A percentile compares a stretch with the other conserved stretches of the same genome.
These are phyloP conservation scores for Pseudozyma pruni DNA, from an alignment of 1,284 basidiomycete species.

Conservation along the genomic window DNA sequence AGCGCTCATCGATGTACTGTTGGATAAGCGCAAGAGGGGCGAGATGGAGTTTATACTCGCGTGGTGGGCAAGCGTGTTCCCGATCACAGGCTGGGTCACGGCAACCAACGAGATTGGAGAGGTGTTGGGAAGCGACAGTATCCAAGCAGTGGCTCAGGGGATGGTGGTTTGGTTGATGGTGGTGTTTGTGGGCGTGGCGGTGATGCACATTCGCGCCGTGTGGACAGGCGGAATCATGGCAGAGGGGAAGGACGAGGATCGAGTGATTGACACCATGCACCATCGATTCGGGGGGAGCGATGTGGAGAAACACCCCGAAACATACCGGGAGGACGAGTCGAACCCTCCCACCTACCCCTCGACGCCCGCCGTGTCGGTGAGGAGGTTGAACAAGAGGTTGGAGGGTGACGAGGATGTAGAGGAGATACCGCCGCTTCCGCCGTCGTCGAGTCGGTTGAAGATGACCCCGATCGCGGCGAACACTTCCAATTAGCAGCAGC, in stretches of 20 bases:
- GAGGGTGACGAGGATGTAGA: conserved; percentile 2
- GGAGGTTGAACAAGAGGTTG: not conserved
- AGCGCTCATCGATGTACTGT: conserved; percentile 5
- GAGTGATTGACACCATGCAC: conserved; percentile 31
- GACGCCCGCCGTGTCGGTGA: conserved; percentile 13
- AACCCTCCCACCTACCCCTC: conserved; percentile 25
- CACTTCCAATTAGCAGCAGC: too few species aligned
- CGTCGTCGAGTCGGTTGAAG: not conserved
- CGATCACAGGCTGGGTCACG: conserved; percentile 27
- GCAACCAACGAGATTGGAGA: conserved; percentile 23
- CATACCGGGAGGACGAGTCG: not conserved
- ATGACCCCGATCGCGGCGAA: too few species aligned
- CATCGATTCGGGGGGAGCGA: conserved; percentile 1
- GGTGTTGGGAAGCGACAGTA: conserved; percentile 3
- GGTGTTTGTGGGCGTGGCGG: conserved; percentile 8
- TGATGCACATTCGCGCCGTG: conserved; percentile 20
- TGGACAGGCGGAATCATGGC: conserved; percentile 13
- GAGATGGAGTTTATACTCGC: conserved; percentile 35
- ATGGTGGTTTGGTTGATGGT: conserved; percentile 27
- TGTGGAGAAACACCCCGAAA: too few species aligned
- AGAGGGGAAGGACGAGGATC: conserved; percentile 41
- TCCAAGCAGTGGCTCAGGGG: conserved; percentile 11
- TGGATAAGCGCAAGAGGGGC: not conserved
- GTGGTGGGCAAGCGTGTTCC: conserved; percentile 51
- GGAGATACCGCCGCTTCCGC: not conserved